Percentiles rank a stretch among this genome's conserved stretches.
Conservation (phyloP, 2,329 filamentous ascomycete genomes). For the Aspergillus viridinutans region DNA sequence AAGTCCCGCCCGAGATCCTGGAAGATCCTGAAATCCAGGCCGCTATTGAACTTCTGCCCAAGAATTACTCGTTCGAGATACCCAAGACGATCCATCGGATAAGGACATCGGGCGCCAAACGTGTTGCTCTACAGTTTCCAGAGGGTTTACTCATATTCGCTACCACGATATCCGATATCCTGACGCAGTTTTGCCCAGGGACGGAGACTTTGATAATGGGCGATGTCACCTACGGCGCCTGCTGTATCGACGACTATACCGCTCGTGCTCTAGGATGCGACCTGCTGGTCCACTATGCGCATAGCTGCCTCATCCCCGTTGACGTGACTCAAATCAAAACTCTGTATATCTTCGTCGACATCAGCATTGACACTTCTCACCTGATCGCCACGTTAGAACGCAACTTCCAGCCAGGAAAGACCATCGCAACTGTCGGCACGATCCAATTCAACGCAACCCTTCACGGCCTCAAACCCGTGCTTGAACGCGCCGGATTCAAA, state of each 20-base stretch:
- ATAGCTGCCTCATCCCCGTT: slow-evolving; percentile 93
- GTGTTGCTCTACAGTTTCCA: slow-evolving; percentile 92
- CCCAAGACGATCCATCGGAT: slow-evolving; percentile 97
- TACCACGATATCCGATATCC: slow-evolving; percentile 94
- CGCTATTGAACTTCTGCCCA: slow-evolving; percentile 78
- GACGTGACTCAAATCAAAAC: slow-evolving; percentile 97
- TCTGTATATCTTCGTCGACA: slow-evolving; percentile 96
- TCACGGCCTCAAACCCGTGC: slow-evolving; percentile 71
- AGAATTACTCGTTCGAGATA: slow-evolving; percentile 98
- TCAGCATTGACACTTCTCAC: slow-evolving; percentile 88
- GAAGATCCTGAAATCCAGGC: slow-evolving; percentile 80
- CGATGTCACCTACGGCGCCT: slow-evolving; percentile 96
- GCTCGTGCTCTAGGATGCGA: slow-evolving; percentile 91
- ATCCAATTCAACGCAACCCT: slow-evolving; percentile 99
- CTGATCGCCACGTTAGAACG: slow-evolving; percentile 80
- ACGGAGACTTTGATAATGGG: slow-evolving; percentile 97
- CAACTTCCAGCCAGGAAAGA: slow-evolving; percentile 82
- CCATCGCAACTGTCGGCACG: slow-evolving; percentile 87
- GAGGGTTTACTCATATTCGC: slow-evolving; percentile 93
- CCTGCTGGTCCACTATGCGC: slow-evolving; percentile 91
- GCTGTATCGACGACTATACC: slow-evolving; percentile 98
- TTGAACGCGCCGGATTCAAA: slow-evolving; percentile 80
- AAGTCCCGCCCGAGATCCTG: slow-evolving; percentile 81
- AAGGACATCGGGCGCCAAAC: slow-evolving; percentile 70
- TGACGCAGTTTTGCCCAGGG: slow-evolving; percentile 88